phyloP scores from a whole-genome alignment of 371 early-diverging fungal species.

The Basidiobolus meristosporus region DNA sequence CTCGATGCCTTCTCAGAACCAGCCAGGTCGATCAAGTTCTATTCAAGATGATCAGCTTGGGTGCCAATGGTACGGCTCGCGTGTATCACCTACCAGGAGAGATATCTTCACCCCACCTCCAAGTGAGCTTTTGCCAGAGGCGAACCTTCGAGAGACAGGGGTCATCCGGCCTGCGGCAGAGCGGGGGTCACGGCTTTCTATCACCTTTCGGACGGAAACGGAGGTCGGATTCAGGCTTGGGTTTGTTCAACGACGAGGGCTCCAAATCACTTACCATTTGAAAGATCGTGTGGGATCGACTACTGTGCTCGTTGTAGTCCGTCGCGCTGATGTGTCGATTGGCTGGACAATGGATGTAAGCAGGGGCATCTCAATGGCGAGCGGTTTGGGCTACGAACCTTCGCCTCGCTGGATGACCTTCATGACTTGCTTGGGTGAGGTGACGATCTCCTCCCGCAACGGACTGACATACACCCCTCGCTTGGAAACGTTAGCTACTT shows the following conservation, averaged over 20 bases:
- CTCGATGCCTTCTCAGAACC: slow-evolving; percentile 81
- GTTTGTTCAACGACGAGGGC: too few species aligned
- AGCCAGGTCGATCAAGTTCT: slow-evolving; percentile 84
- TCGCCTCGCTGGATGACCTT: slow-evolving; percentile 62
- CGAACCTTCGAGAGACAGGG: slow-evolving; percentile 9
- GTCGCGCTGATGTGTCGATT: slow-evolving; percentile 68
- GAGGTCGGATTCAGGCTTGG: not conserved
- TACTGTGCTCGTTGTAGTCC: slow-evolving; percentile 69
- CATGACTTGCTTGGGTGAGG: slow-evolving; percentile 60
- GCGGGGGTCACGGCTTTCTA: slow-evolving; percentile 27
- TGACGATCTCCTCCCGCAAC: slow-evolving; percentile 75
- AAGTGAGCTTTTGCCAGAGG: slow-evolving; percentile 11
- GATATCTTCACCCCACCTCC: slow-evolving; percentile 46
- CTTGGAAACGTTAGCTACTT: slow-evolving; percentile 10
- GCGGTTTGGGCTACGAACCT: slow-evolving; percentile 11
- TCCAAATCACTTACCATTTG: slow-evolving; percentile 61
- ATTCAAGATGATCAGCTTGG: slow-evolving; percentile 2
- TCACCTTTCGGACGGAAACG: too few species aligned
- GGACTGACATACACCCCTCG: slow-evolving; percentile 76
- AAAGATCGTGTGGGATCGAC: slow-evolving; percentile 82
- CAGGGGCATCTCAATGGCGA: not conserved
- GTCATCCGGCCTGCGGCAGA: slow-evolving; percentile 10
- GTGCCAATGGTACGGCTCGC: not conserved
- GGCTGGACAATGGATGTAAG: slow-evolving; percentile 7
- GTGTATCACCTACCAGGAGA: slow-evolving; percentile 24